These are phyloP conservation scores for Austroboletus festivus DNA, from an alignment of 768 basidiomycete species.

Conservation along the genomic window DNA sequence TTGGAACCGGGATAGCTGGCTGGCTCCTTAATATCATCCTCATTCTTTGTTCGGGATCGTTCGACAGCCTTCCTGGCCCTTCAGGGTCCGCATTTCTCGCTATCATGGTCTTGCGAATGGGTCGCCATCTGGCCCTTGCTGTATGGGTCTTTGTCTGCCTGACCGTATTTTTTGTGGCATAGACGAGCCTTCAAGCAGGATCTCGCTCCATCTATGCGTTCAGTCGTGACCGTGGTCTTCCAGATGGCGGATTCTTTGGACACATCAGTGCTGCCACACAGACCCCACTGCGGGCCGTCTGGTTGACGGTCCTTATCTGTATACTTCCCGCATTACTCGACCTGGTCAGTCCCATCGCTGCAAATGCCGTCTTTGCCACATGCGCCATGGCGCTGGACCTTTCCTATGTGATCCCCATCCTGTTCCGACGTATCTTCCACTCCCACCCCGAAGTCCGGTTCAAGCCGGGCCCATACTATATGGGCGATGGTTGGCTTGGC, in stretches of 20 bases:
- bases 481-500: constrained; percentile 50
- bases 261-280: constrained; percentile 42
- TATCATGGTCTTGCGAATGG: constrained; percentile 55
- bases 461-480: constrained; percentile 59
- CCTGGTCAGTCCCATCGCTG: constrained; percentile 50
- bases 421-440: constrained; percentile 47
- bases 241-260: constrained; percentile 58
- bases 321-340: constrained; percentile 47
- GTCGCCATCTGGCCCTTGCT: constrained; percentile 46
- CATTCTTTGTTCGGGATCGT: constrained; percentile 54
- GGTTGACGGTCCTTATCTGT: constrained; percentile 44
- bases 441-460: constrained; percentile 58
- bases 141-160: constrained; percentile 59
- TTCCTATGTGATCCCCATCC: constrained; percentile 57
- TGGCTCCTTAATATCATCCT: constrained; percentile 67
- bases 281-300: constrained; percentile 57
- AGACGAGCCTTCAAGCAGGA: constrained; percentile 49
- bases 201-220: constrained; percentile 61
- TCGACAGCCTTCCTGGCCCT: constrained; percentile 47
- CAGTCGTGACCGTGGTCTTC: constrained; percentile 51
- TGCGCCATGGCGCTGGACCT: constrained; percentile 51
- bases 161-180: constrained; percentile 60
- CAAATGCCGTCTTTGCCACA: constrained; percentile 57
- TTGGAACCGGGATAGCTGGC: constrained; percentile 49
- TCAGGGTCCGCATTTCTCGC: constrained; percentile 55